Evolutionary conservation across 257 asterid species (phyloP).

Genomic region (Plantago elongata): DNA sequence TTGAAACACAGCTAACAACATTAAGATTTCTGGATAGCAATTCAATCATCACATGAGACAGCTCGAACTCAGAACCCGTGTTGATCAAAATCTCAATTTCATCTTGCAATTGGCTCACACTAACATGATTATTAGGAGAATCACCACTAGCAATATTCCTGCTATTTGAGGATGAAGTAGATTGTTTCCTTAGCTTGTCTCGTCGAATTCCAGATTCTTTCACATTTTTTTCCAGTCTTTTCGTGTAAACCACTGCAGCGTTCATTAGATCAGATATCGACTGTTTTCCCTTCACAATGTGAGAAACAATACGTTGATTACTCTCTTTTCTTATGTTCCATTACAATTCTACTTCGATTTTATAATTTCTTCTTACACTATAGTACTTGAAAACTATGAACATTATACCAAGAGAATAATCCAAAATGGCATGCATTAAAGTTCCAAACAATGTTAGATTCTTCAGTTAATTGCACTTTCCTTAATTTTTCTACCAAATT

Average conservation of each 20-base stretch:
- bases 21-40: neutral
- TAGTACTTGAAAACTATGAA: too few relatives aligned
- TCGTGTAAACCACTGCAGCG: constrained; percentile 6
- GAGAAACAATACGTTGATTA: neutral
- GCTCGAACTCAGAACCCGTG: neutral
- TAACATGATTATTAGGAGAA: neutral
- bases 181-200: constrained; percentile 1
- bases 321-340: too few relatives aligned
- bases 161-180: neutral
- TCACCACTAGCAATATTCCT: neutral
- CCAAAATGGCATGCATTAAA: too few relatives aligned
- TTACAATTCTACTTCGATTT: too few relatives aligned
- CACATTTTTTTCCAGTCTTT: constrained; percentile 2
- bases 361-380: too few relatives aligned
- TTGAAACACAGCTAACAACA: constrained; percentile 11
- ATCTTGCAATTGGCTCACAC: neutral
- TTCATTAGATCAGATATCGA: constrained; percentile 12
- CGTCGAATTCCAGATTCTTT: constrained; percentile 4
- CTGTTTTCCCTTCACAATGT: neutral
- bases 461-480: too few relatives aligned
- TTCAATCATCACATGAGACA: constrained; percentile 7
- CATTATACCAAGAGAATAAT: too few relatives aligned
- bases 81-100: constrained; percentile 7
- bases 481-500: too few relatives aligned
- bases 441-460: too few relatives aligned